Evolutionary conservation across 2,329 filamentous ascomycete genomes (phyloP).

Genomic region (Colletotrichum tanaceti): DNA sequence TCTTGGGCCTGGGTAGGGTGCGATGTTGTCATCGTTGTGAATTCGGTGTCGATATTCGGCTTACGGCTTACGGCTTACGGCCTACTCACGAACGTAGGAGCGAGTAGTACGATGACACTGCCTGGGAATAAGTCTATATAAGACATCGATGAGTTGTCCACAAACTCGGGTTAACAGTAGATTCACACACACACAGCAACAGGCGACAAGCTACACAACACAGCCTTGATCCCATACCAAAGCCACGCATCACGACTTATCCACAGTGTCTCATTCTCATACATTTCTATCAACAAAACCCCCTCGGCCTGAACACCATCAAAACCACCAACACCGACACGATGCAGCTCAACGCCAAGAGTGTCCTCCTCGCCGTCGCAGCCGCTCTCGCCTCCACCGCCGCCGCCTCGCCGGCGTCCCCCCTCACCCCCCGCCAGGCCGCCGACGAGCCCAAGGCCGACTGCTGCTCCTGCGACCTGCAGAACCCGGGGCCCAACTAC

Average conservation of each 20-base stretch:
- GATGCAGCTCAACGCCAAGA: slow-evolving; percentile 38
- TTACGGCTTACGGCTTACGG: too few relatives aligned
- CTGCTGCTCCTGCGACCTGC: slow-evolving; percentile 45
- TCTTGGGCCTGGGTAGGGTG: neutral
- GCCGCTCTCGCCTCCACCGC: slow-evolving; percentile 33
- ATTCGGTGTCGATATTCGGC: neutral
- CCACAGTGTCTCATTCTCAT: too few relatives aligned
- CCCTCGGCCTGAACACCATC: neutral
- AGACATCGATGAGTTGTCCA: neutral
- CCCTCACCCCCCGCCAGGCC: slow-evolving; percentile 35
- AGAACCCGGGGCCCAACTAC: slow-evolving; percentile 20
- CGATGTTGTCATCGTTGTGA: slow-evolving; percentile 28
- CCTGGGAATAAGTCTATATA: neutral
- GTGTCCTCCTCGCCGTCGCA: slow-evolving; percentile 43
- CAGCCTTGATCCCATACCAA: too few relatives aligned
- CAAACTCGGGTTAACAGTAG: too few relatives aligned
- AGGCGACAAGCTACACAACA: too few relatives aligned
- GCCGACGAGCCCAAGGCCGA: slow-evolving; percentile 20
- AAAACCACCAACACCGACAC: neutral
- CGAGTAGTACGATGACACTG: neutral
- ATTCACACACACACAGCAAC: too few relatives aligned
- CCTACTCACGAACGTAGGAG: neutral
- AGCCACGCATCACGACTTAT: neutral
- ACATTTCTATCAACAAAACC: slow-evolving; percentile 9
- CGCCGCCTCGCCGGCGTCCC: slow-evolving; percentile 41